Base-by-base conservation (phyloP, 352 stramenopile species). In the Phytophthora tubulina region DNA sequence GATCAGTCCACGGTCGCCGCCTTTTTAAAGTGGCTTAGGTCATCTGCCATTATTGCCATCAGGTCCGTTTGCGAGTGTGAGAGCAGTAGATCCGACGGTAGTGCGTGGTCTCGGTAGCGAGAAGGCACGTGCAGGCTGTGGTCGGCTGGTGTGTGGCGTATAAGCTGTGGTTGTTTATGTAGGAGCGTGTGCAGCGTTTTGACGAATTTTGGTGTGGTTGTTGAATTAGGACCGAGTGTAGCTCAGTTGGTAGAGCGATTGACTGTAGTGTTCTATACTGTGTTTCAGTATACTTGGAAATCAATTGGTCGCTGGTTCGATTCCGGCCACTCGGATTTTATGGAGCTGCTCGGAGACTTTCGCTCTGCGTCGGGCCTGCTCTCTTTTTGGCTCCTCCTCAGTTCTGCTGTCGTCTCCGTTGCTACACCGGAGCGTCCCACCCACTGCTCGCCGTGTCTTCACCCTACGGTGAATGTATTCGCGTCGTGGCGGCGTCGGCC, bases 191-290 rank as follows among this genome's bases (percentile, higher is more conserved):
- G 4, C 15, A 11, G 9, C 15, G 38, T 6, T 44, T 44, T 44
- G 38, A 44, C 14, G 38, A 13, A 0, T 9, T 15, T 44, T 44
- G 21, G 38, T 6, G 38, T 44, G 38, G 38, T 44, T 9, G 4
- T 44, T 44, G 38, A 44, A 9, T 44, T 44, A 44, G 38, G 38
- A 44, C 38, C 38, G 38, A 44, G 38, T 44, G 38, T 44, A 44
- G 38, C 38, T 44, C 38, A 44, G 38, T 44, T 44, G 44, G 46
- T 36, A 53, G 46, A 53, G 17, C 27, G 46, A 38, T 36, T 36
- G 17, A 33, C 46, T 53, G 46, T 33, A 53, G 46, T 53, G 46
- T 58, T 44, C 38, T 44, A 44, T 44, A 44, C 38, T 44, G 38
- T 44, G 38, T 14, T 44, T 44, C 38, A 44, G 38, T 44, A 44